Evolutionary conservation across 768 basidiomycete species (phyloP).

Genomic region (Boletus sp.): DNA sequence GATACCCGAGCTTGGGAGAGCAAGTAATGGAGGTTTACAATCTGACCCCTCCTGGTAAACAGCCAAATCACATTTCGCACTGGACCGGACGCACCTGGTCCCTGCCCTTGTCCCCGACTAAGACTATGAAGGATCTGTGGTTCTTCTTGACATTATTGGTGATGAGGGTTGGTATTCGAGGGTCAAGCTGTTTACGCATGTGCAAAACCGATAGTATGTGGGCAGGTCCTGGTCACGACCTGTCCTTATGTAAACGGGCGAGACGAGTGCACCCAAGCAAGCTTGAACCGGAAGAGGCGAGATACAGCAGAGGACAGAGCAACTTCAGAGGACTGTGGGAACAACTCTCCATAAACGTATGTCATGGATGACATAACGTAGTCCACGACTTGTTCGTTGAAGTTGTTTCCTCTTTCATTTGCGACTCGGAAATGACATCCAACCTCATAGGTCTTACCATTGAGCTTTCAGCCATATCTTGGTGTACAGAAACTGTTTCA

Average conservation of each 20-base stretch:
- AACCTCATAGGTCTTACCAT: too few species aligned
- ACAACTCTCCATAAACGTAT: too few species aligned
- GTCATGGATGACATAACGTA: too few species aligned
- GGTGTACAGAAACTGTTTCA: too few species aligned
- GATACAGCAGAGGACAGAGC: too few species aligned
- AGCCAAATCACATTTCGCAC: not conserved
- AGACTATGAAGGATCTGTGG: constrained; percentile 91
- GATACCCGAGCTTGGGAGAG: constrained; percentile 90
- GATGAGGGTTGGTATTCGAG: constrained; percentile 89
- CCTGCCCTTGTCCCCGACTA: constrained; percentile 91
- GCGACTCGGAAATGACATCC: too few species aligned
- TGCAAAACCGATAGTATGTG: not conserved
- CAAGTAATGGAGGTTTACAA: constrained; percentile 94
- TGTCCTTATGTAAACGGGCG: not conserved
- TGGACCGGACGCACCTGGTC: constrained; percentile 66
- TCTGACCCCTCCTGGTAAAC: constrained; percentile 38
- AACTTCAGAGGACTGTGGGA: too few species aligned
- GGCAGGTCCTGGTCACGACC: not conserved
- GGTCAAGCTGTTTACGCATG: constrained; percentile 90
- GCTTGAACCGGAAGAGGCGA: too few species aligned
- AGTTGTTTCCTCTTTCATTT: too few species aligned
- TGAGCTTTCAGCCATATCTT: too few species aligned
- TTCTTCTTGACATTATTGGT: constrained; percentile 92
- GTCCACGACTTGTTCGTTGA: too few species aligned
- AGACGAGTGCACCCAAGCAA: too few species aligned